Evolutionary conservation across 1,139 yeast species (phyloP).

Genomic region (Yamadazyma atmosphaerica): DNA sequence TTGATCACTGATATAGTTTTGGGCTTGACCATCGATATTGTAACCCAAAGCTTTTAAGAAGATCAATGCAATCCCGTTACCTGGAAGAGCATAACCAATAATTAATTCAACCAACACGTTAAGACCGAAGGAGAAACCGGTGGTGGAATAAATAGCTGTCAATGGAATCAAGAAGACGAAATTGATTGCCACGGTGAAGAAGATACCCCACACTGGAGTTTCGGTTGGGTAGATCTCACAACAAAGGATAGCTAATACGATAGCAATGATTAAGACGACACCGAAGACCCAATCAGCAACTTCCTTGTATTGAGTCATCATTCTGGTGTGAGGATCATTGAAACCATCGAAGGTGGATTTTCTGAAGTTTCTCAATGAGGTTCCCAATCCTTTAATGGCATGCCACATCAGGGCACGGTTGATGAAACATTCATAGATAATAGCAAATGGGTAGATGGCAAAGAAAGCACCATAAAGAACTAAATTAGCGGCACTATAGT

Average conservation of each 20-base stretch:
- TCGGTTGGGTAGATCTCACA: slow-evolving; percentile 45
- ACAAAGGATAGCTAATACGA: slow-evolving; percentile 48
- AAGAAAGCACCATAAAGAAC: slow-evolving; percentile 41
- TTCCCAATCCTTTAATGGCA: slow-evolving; percentile 17
- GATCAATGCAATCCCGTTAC: slow-evolving; percentile 60
- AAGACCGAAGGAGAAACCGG: slow-evolving; percentile 54
- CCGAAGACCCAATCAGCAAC: slow-evolving; percentile 65
- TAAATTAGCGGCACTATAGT: slow-evolving; percentile 53
- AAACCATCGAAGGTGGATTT: slow-evolving; percentile 49
- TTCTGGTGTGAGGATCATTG: slow-evolving; percentile 54
- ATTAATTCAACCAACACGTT: slow-evolving; percentile 62
- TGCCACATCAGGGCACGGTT: slow-evolving; percentile 42
- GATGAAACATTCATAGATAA: slow-evolving; percentile 34
- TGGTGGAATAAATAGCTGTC: slow-evolving; percentile 48
- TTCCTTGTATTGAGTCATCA: slow-evolving; percentile 56
- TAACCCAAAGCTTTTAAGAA: slow-evolving; percentile 58
- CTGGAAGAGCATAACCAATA: slow-evolving; percentile 63
- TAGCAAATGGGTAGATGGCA: slow-evolving; percentile 41
- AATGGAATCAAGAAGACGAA: slow-evolving; percentile 55
- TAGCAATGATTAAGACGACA: slow-evolving; percentile 42
- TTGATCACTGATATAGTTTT: slow-evolving; percentile 53
- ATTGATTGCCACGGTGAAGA: slow-evolving; percentile 54
- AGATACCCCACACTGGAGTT: slow-evolving; percentile 57
- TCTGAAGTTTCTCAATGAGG: slow-evolving; percentile 32
- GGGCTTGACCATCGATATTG: slow-evolving; percentile 61